Percentiles rank a stretch among this genome's conserved stretches.
These are phyloP conservation scores for Paecilomyces fulvus DNA, from an alignment of 2,329 filamentous ascomycete genomes.

Conservation along the genomic window DNA sequence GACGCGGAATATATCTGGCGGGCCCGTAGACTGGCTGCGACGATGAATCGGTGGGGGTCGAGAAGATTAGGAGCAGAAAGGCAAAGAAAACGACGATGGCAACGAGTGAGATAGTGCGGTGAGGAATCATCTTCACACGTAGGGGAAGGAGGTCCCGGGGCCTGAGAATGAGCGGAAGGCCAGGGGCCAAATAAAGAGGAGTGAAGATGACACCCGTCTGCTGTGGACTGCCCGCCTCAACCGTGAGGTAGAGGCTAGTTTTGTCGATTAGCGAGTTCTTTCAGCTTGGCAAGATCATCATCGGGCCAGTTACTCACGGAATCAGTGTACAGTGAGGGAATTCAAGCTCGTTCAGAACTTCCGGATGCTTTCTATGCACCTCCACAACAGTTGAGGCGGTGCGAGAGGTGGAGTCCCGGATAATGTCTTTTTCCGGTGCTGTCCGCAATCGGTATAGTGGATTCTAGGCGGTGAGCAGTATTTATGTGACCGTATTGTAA, in stretches of 20 bases:
- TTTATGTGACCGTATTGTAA: too few species aligned
- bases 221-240: neutral
- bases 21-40: slow-evolving; percentile 16
- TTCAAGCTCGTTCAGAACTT: neutral
- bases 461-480: neutral
- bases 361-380: neutral
- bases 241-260: neutral
- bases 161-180: neutral
- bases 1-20: slow-evolving; percentile 24
- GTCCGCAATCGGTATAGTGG: neutral
- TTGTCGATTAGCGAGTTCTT: neutral
- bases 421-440: neutral
- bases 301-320: neutral
- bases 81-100: slow-evolving; percentile 36
- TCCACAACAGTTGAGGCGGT: neutral
- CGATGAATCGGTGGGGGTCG: slow-evolving; percentile 24
- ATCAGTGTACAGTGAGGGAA: neutral
- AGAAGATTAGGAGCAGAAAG: slow-evolving; percentile 36
- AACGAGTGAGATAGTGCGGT: slow-evolving; percentile 33
- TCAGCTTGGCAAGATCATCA: neutral
- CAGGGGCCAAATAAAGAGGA: neutral
- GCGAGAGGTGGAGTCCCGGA: neutral
- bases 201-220: neutral
- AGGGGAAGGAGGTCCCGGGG: neutral
- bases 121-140: slow-evolving; percentile 28